These are phyloP conservation scores for Eimeria sp. DNA, from an alignment of 169 alveolate genomes.

Conservation along the genomic window DNA sequence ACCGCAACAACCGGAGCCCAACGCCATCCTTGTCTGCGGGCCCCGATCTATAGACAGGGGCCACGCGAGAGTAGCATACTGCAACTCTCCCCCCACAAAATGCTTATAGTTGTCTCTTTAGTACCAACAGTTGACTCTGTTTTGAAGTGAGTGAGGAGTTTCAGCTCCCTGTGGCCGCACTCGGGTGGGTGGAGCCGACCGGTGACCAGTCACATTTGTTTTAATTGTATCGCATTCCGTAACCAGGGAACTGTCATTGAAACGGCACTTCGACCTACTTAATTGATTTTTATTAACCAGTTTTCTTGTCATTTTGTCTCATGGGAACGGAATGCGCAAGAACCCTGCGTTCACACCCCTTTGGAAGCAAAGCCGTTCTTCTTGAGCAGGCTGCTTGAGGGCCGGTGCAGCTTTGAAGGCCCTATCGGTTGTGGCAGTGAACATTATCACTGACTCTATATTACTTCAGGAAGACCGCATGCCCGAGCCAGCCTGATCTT, in stretches of 20 bases:
- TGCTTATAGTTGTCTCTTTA: not conserved
- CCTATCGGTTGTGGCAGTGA: constrained; percentile 6
- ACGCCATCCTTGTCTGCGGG: constrained; percentile 22
- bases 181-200: constrained; percentile 50
- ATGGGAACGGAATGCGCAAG: constrained; percentile 30
- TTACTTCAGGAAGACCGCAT: constrained; percentile 11
- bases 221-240: constrained; percentile 52
- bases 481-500: constrained; percentile 2
- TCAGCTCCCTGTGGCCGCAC: constrained; percentile 26
- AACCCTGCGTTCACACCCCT: constrained; percentile 24
- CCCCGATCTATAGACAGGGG: constrained; percentile 29
- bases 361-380: constrained; percentile 35
- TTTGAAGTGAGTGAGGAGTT: constrained; percentile 34
- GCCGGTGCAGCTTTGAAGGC: not conserved
- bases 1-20: constrained; percentile 18
- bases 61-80: not conserved
- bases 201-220: constrained; percentile 51
- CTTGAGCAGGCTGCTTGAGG: constrained; percentile 12
- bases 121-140: not conserved
- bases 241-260: constrained; percentile 15
- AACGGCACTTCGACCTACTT: not conserved
- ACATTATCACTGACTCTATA: not conserved
- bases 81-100: not conserved
- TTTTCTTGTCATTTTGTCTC: constrained; percentile 33
- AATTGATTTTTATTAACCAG: constrained; percentile 8